Base-by-base conservation (phyloP, 2,329 filamentous ascomycete genomes). In the Plenodomus tracheiphilus region DNA sequence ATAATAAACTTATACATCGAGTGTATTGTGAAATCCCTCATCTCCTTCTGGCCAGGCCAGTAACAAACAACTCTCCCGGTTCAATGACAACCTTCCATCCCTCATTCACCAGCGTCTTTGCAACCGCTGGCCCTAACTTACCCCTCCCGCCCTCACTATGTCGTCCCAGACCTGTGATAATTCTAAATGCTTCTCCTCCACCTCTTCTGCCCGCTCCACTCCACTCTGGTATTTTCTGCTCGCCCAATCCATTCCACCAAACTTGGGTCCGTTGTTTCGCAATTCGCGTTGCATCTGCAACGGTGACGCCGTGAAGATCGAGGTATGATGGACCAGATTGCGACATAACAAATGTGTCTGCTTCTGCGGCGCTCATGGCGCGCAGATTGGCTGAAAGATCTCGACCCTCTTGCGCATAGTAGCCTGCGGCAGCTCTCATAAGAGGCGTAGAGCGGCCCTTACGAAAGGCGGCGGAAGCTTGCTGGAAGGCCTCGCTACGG, bases 231-330 rank as follows among this genome's bases (percentile, higher is more conserved):
- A 80, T 79, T 54, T 82, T 82, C 41, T 79, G 77, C 64, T 92
- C 87, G 1, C 88, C 88, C 8, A 91, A 74, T 0, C 74, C 73
- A 16, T 83, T 75, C 92, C 91, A 97, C 93, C 93, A 97, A 9
- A 68, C 69, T 56, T 81, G 78, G 0, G 88, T 86, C 32, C 80
- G 81, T 39, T 85, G 79, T 22, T 82, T 80, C 1, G 89, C 85
- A 56, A 97, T 96, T 2, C 89, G 80, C 22, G 91, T 85, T 1
- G 88, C 93, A 68, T 96, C 89, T 41, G 85, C 78, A 1, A 97
- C 91, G 38, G 81, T 85, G 4, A 96, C 84, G 5, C 91, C 90
- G 69, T 97, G 93, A 20, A 97, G 76, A 70, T 97, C 93, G 7
- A 95, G 77, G 17, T 79, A 75, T 1, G 73, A 77, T 0, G 79